A percentile compares a stretch with the other conserved stretches of the same genome.
These are phyloP conservation scores for Pseudopediastrum boryanum DNA, from an alignment of 139 green algal genomes.

Conservation along the genomic window DNA sequence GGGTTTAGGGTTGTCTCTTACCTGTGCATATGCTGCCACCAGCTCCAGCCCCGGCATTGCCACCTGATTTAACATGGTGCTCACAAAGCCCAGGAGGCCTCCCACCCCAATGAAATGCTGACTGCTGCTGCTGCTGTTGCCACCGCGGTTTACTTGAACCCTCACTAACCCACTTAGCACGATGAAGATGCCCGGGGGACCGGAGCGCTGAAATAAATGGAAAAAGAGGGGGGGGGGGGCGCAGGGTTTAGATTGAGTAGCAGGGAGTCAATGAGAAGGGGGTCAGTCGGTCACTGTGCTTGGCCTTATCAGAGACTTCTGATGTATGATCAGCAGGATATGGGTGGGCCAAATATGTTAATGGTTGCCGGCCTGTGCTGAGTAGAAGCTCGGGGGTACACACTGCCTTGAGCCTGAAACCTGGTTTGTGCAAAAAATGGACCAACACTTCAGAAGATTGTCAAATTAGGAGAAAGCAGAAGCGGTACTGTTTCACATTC, in stretches of 20 bases:
- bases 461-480: too few relatives aligned
- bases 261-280: neutral
- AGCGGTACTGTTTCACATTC: too few relatives aligned
- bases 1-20: too few relatives aligned
- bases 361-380: neutral
- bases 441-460: too few relatives aligned
- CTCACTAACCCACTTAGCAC: constrained; percentile 26
- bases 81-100: constrained; percentile 53
- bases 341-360: neutral
- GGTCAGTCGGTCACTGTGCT: neutral
- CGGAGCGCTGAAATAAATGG: neutral
- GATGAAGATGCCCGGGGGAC: constrained; percentile 26
- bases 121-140: neutral
- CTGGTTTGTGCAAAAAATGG: too few relatives aligned
- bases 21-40: constrained; percentile 42
- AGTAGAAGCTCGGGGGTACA: neutral
- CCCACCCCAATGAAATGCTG: constrained; percentile 66
- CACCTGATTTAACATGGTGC: constrained; percentile 40
- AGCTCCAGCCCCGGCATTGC: constrained; percentile 46
- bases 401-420: neutral
- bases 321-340: neutral
- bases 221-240: neutral
- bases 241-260: neutral
- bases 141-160: neutral
- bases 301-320: neutral